These are phyloP conservation scores for Suillus subalutaceus DNA, from an alignment of 768 basidiomycete species.

Conservation along the genomic window DNA sequence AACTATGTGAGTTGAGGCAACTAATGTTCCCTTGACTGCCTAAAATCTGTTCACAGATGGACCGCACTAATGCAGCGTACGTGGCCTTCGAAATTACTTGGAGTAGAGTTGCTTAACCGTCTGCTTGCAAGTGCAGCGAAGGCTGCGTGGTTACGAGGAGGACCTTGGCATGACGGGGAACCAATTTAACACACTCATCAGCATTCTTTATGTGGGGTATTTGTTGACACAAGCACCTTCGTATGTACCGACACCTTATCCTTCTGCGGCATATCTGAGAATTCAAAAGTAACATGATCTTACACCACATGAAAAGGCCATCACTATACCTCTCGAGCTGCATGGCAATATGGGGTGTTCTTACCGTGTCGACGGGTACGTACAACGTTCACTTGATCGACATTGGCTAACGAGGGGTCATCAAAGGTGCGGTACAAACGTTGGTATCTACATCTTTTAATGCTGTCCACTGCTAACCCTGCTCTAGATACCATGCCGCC, in stretches of 20 bases:
- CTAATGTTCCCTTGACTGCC: not conserved
- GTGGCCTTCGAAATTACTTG: conserved; percentile 16
- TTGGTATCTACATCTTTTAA: not conserved
- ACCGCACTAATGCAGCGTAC: conserved; percentile 69
- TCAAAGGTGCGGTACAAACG: conserved; percentile 39
- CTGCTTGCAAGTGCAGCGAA: conserved; percentile 56
- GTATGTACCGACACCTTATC: conserved; percentile 37
- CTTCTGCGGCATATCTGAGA: not conserved
- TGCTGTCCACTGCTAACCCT: not conserved
- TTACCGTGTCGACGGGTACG: conserved; percentile 54
- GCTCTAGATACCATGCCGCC: conserved; percentile 54
- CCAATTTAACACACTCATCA: conserved; percentile 68
- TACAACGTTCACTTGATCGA: conserved; percentile 2
- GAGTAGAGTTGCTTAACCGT: not conserved
- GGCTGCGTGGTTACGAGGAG: conserved; percentile 67
- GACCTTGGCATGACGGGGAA: conserved; percentile 63
- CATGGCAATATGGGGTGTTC: conserved; percentile 74
- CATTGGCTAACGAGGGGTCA: not conserved
- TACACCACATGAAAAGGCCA: conserved; percentile 65
- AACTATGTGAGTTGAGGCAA: conserved; percentile 41
- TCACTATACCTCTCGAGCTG: conserved; percentile 65
- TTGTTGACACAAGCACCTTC: conserved; percentile 77
- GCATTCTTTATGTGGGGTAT: conserved; percentile 70
- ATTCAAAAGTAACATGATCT: conserved; percentile 60
- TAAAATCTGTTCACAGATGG: conserved; percentile 44